A percentile compares a stretch with the other conserved stretches of the same genome.
These are phyloP conservation scores for Adansonia grandidieri DNA, from an alignment of 441 rosid species.

Conservation along the genomic window DNA sequence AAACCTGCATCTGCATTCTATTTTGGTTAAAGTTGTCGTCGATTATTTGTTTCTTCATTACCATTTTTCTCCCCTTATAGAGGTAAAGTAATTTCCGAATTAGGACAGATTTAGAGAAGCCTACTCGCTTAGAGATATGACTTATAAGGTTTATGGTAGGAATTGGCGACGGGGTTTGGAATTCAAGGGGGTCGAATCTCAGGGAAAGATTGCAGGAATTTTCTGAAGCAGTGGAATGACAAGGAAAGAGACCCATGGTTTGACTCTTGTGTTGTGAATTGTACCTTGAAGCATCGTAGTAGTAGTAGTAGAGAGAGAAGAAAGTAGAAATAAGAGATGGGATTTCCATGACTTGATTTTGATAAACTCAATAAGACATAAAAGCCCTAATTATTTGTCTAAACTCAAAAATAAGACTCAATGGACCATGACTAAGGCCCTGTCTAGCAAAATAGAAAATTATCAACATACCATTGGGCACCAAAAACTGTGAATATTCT, in stretches of 20 bases:
- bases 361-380: background rate
- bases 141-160: constrained; percentile 5
- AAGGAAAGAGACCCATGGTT: constrained; percentile 1
- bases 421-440: background rate
- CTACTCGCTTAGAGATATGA: background rate
- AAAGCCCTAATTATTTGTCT: background rate
- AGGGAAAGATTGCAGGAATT: background rate
- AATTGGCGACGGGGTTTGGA: background rate
- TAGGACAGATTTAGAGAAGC: background rate
- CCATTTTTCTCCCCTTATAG: background rate
- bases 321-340: background rate
- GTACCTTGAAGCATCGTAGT: background rate
- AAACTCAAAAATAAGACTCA: background rate
- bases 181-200: background rate
- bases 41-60: background rate
- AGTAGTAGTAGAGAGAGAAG: background rate
- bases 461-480: background rate
- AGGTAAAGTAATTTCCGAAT: background rate
- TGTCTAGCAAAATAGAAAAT: background rate
- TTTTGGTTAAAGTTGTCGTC: background rate
- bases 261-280: background rate
- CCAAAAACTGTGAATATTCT: background rate
- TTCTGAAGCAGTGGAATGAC: background rate
- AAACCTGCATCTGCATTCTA: background rate
- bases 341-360: background rate